phyloP scores from a whole-genome alignment of 768 basidiomycete species.

The Agrocybe praecox region DNA sequence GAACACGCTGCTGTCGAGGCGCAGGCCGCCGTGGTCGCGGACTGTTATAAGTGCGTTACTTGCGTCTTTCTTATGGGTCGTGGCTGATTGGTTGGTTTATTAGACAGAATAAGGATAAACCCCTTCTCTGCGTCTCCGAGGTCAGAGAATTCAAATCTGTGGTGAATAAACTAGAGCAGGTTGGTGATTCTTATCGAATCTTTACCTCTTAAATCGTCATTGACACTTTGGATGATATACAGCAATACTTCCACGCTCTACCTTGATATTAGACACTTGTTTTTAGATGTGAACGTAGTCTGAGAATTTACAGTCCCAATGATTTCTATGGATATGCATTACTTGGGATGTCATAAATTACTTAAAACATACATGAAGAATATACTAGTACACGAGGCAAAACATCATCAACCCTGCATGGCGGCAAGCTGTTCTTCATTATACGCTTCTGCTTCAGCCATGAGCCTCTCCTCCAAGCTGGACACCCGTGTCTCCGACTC shows the following conservation, averaged over 20 bases:
- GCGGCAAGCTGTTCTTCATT: slow-evolving; percentile 77
- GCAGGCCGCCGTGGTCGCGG: slow-evolving; percentile 59
- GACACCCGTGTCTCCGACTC: slow-evolving; percentile 62
- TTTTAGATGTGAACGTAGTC: background rate
- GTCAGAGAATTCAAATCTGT: slow-evolving; percentile 71
- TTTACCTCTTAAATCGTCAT: slow-evolving; percentile 1
- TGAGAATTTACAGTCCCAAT: slow-evolving; percentile 18
- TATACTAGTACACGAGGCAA: slow-evolving; percentile 18
- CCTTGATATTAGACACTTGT: slow-evolving; percentile 29
- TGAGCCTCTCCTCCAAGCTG: slow-evolving; percentile 81
- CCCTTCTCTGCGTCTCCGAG: slow-evolving; percentile 77
- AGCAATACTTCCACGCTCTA: slow-evolving; percentile 69
- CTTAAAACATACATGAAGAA: slow-evolving; percentile 1
- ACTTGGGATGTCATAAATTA: background rate
- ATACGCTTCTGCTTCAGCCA: slow-evolving; percentile 80
- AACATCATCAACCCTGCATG: slow-evolving; percentile 44
- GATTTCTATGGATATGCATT: background rate
- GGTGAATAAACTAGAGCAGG: slow-evolving; percentile 71
- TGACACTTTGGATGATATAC: slow-evolving; percentile 1
- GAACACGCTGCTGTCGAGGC: slow-evolving; percentile 60
- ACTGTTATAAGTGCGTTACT: slow-evolving; percentile 72
- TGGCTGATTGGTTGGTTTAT: slow-evolving; percentile 19
- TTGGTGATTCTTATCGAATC: slow-evolving; percentile 27
- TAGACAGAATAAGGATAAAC: slow-evolving; percentile 50
- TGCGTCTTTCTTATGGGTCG: background rate